These are phyloP conservation scores for Tetrapyrgos nigripes DNA, from an alignment of 1,284 basidiomycete genomes.

Conservation along the genomic window DNA sequence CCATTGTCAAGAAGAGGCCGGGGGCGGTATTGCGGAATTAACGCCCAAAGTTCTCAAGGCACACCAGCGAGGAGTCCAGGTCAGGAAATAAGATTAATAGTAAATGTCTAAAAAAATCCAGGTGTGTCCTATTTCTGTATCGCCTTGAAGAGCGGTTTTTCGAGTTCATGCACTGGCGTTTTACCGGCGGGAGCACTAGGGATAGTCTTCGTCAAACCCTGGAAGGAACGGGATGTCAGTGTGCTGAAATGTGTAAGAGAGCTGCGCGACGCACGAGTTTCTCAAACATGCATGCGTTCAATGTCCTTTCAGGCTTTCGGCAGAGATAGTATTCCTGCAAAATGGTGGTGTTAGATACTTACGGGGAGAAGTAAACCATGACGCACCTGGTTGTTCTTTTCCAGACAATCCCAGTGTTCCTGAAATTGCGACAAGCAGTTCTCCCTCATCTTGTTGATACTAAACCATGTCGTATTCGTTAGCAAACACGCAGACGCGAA, in stretches of 20 bases:
- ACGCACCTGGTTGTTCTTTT: constrained; percentile 91
- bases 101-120: constrained; percentile 3
- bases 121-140: constrained; percentile 16
- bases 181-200: constrained; percentile 90
- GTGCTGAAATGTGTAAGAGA: neutral
- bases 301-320: constrained; percentile 86
- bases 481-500: neutral
- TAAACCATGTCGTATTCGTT: constrained; percentile 36
- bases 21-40: no score
- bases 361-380: neutral
- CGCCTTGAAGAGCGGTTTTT: constrained; percentile 76
- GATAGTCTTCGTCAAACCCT: constrained; percentile 94
- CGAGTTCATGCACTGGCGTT: constrained; percentile 90
- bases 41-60: neutral
- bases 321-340: constrained; percentile 91
- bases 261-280: constrained; percentile 74
- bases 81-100: constrained; percentile 4
- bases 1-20: no score
- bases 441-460: constrained; percentile 93
- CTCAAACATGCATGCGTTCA: constrained; percentile 97
- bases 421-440: constrained; percentile 92
- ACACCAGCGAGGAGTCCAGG: neutral
- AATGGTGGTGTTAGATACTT: constrained; percentile 2
- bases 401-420: constrained; percentile 94
- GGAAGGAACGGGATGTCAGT: constrained; percentile 9